Base-by-base conservation (phyloP, 805 yeast genomes). In the Lipomyces kockii region DNA sequence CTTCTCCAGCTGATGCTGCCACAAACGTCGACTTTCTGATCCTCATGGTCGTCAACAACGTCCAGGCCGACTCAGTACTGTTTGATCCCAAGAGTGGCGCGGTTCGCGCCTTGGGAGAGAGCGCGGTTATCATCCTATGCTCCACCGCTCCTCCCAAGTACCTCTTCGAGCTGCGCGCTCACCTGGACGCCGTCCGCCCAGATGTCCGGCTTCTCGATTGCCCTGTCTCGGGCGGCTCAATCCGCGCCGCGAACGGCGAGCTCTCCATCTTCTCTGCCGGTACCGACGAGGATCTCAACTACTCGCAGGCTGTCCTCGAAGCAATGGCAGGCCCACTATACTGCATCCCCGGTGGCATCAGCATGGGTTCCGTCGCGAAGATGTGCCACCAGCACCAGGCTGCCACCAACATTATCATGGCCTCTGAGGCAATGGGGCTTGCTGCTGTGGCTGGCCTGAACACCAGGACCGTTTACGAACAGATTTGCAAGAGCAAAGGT, bases 331-430 rank as follows among this genome's bases (percentile, higher is more conserved):
- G 54, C 27, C 69, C 69, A 17, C 59, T 65, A 7, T 65, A 65
- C 55, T 60, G 69, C 57, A 62, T 65, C 55, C 62, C 62, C 11
- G 69, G 69, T 46, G 69, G 69, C 49, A 62, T 65, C 27, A 43
- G 62, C 32, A 65, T 65, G 69, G 69, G 69, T n/a, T 60, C 60
- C 52, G 55, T 65, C 25, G 69, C 69, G 7, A 65, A 65, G 63
- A 65, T 65, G 69, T 57, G 58, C 14, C 69, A 65, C 22, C 69
- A 65, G 57, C 69, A 65, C 32, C 69, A 65, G 58, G 69, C 69
- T 0, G 67, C 63, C 22, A 63, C 66, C 20, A 65, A 65, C 51
- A 63, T 65, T 51, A 65, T 65, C 56, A 65, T 60, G 65, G 69
- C 69, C 14, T 65, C 69, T 34, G 69, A 65, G 60, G 69, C 66